phyloP scores from a whole-genome alignment of 2,329 filamentous ascomycete genomes.

The Neonectria hederae region DNA sequence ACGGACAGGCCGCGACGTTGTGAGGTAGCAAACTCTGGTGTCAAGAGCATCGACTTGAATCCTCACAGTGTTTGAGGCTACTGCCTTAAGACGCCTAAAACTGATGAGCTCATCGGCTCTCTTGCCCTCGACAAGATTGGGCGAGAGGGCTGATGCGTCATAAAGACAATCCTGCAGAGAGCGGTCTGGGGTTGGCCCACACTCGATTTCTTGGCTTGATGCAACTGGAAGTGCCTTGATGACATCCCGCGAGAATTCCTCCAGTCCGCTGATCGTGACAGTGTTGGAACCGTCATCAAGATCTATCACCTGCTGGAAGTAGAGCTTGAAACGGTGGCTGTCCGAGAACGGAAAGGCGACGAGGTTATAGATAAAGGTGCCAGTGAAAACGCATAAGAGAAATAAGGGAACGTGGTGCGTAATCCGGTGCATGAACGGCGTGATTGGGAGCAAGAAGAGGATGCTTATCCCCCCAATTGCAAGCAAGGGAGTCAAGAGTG shows the following conservation, averaged over 20 bases:
- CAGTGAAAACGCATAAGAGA: slow-evolving; percentile 75
- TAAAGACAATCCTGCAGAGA: slow-evolving; percentile 74
- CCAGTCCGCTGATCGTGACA: slow-evolving; percentile 75
- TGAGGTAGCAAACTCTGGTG: slow-evolving; percentile 80
- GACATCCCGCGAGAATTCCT: slow-evolving; percentile 72
- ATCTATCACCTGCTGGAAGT: slow-evolving; percentile 84
- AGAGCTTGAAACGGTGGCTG: slow-evolving; percentile 83
- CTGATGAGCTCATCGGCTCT: slow-evolving; percentile 67
- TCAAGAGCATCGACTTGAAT: slow-evolving; percentile 77
- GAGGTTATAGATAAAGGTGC: slow-evolving; percentile 86
- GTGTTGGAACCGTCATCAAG: slow-evolving; percentile 76
- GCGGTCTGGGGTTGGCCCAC: slow-evolving; percentile 54
- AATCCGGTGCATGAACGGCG: slow-evolving; percentile 87
- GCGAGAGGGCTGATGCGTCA: slow-evolving; percentile 67
- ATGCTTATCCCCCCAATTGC: slow-evolving; percentile 73
- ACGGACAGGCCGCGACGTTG: slow-evolving; percentile 74
- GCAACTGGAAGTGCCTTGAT: slow-evolving; percentile 77
- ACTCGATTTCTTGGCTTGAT: slow-evolving; percentile 67
- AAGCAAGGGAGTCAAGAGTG: slow-evolving; percentile 76
- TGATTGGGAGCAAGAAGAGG: slow-evolving; percentile 77
- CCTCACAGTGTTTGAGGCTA: slow-evolving; percentile 59
- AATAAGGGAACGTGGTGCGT: slow-evolving; percentile 84
- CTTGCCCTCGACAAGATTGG: slow-evolving; percentile 65
- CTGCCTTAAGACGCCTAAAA: slow-evolving; percentile 55
- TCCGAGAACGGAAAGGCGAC: slow-evolving; percentile 87